Percentiles rank a stretch among this genome's conserved stretches.
Conservation (phyloP, 345 rosid genomes). For the Limnanthes douglasii region DNA sequence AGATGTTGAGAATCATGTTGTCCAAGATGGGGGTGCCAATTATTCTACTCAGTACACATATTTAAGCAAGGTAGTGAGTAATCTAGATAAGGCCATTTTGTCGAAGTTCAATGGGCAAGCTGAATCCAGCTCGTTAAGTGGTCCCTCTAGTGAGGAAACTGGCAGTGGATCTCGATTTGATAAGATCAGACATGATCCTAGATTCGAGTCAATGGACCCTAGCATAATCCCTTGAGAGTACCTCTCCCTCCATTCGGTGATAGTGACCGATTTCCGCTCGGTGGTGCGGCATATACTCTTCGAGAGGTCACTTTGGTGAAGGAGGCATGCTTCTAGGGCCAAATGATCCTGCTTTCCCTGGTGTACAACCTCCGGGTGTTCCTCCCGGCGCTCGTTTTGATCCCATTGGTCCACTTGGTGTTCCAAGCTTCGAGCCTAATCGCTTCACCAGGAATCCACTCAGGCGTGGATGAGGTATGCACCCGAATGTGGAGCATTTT, state of each 20-base stretch:
- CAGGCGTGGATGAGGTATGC: conserved; percentile 30
- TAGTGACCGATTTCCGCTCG: conserved; percentile 54
- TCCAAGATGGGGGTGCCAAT: conserved; percentile 22
- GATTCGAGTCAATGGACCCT: conserved; percentile 23
- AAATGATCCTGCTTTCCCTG: conserved; percentile 22
- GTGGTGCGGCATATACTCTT: conserved; percentile 70
- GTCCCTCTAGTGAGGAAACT: conserved; percentile 19
- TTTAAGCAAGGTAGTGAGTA: conserved; percentile 39
- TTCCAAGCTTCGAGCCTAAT: conserved; percentile 74
- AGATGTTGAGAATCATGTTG: conserved; percentile 33
- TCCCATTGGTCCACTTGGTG: conserved; percentile 76
- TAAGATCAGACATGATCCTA: conserved; percentile 10
- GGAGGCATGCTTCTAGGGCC: conserved; percentile 77
- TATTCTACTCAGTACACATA: conserved; percentile 43
- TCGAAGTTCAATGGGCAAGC: conserved; percentile 25
- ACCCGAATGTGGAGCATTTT: conserved; percentile 72
- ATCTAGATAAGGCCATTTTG: conserved; percentile 27
- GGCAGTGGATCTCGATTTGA: conserved; percentile 16
- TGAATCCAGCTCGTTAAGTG: conserved; percentile 14
- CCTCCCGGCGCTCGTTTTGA: conserved; percentile 96
- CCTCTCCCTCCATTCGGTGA: conserved; percentile 34
- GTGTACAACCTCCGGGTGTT: conserved; percentile 40
- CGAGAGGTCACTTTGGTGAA: conserved; percentile 23
- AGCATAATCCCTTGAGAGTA: conserved; percentile 37
- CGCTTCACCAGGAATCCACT: conserved; percentile 50